Evolutionary conservation across 2,329 filamentous ascomycete genomes (phyloP), one percentile per base, ranked within the genome.

Genomic region (Colletotrichum sp.): DNA sequence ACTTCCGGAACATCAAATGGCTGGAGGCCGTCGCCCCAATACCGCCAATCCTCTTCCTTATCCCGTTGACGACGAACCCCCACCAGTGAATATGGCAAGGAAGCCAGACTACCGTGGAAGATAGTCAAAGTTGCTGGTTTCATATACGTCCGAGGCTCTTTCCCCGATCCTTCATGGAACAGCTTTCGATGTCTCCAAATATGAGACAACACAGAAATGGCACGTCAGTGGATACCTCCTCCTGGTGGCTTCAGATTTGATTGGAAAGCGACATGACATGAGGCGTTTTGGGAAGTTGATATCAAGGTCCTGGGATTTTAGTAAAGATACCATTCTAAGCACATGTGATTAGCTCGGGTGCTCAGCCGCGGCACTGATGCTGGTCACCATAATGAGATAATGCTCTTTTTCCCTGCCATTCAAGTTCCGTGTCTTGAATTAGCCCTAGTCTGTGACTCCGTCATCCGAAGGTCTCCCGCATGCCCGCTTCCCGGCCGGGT

Each of bases 21-120:
- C 77, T 49, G 82, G 77, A 80, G 86, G 78, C 80, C 84, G 76
- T 81, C 85, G 75, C 80, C 82, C 79, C 66, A 81, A 77, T 26
- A 69, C 78, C 21, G 72, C 79, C 21, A 66, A 60, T 67, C 8
- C 87, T 10, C 89, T 95, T 39, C 96, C 96, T 1, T 98, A 98
- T 83, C 96, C 96, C 0, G 86, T 95, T 64, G 93, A 92, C 62
- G 91, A 93, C 60, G 94, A 98, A 32, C 96, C 96, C 21, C 96
- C 96, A 5, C 88, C 91, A 8, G 95, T 98, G 9, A 98, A 98
- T 81, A 94, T 95, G 90, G 93, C 94, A 60, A 92, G 93, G 79
- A 98, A 98, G 84, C 96, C 96, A 1, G 93, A 94, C 65, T 95
- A 93, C 80, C 89, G 88, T 72, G 86, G 88, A 59, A 86, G 89